Base-by-base conservation (phyloP, 345 rosid species). In the Cardiospermum halicacabum region DNA sequence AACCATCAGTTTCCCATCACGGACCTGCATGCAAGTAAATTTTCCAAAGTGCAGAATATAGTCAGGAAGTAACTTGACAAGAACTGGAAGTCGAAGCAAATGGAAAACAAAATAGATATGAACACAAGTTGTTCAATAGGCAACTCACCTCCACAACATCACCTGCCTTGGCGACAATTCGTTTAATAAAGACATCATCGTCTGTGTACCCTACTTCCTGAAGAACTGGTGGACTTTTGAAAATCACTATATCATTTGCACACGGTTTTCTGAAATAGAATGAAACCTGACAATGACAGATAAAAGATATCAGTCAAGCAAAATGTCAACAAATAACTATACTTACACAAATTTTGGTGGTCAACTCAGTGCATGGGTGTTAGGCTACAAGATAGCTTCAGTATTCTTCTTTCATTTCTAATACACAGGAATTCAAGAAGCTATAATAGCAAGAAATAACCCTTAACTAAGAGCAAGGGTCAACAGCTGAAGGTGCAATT, bases 151-250 rank as follows among this genome's bases (percentile, higher is more conserved):
- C 99, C 3, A 91, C 93, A n/a, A 68, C 51, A 56, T 94, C 99
- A 13, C 99, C 99, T 76, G 75, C 99, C 85, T 85, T 89, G 3
- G 96, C 96, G 62, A 95, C 85, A 37, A 95, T 61, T 57, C 96
- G 79, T 77, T 94, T 91, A 53, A 94, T 89, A 80, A 94, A 94
- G n/a, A 94, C 97, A 70, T 91, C 97, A 10, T 84, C 83, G 68
- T 91, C 92, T 0, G 93, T 91, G 72, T 91, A 91, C 56, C 96
- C 99, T 74, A 84, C 93, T 81, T 91, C 86, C 62, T 91, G 99
- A 68, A 95, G 97, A 45, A 83, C 92, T 0, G 97, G 96, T 19
- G 99, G 96, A 69, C 96, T 89, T 80, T 84, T 89, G 71, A 95
- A 95, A 67, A 95, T 91, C 36, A 95, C 96, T 53, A 91, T 82